A percentile compares a stretch with the other conserved stretches of the same genome.
Conservation (phyloP, 352 stramenopile species). For the Phytopythium kandeliae region DNA sequence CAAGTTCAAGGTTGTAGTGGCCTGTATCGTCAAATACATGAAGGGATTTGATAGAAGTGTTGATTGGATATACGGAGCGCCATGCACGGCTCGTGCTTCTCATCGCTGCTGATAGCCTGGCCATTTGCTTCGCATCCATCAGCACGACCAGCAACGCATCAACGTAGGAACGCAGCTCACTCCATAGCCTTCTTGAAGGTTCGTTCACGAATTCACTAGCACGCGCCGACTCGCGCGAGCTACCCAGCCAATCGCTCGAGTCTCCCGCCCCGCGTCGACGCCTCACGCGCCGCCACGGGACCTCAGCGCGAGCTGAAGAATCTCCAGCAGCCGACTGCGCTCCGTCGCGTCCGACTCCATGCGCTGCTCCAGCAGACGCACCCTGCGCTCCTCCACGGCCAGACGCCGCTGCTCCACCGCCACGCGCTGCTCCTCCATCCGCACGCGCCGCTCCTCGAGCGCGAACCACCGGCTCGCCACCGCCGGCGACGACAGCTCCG, state of each 20-base stretch:
- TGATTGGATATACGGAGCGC: too few relatives aligned
- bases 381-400: conserved; percentile 4
- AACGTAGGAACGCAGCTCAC: too few relatives aligned
- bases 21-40: too few relatives aligned
- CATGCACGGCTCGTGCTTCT: too few relatives aligned
- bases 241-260: background rate
- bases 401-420: conserved; percentile 5
- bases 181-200: too few relatives aligned
- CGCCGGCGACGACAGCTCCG: conserved; percentile 1
- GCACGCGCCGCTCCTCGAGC: conserved; percentile 5
- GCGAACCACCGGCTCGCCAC: conserved; percentile 4
- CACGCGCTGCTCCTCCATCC: conserved; percentile 6
- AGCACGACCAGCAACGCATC: too few relatives aligned
- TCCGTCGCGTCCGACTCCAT: conserved; percentile 3
- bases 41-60: too few relatives aligned
- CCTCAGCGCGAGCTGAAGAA: background rate
- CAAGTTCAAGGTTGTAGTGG: too few relatives aligned
- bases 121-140: too few relatives aligned
- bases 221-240: background rate
- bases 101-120: too few relatives aligned
- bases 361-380: conserved; percentile 4
- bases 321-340: conserved; percentile 5
- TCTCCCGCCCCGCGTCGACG: background rate
- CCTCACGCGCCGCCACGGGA: background rate
- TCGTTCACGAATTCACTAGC: background rate